Conservation (phyloP, 2,329 filamentous ascomycete species). For the Diaporthe vexans region DNA sequence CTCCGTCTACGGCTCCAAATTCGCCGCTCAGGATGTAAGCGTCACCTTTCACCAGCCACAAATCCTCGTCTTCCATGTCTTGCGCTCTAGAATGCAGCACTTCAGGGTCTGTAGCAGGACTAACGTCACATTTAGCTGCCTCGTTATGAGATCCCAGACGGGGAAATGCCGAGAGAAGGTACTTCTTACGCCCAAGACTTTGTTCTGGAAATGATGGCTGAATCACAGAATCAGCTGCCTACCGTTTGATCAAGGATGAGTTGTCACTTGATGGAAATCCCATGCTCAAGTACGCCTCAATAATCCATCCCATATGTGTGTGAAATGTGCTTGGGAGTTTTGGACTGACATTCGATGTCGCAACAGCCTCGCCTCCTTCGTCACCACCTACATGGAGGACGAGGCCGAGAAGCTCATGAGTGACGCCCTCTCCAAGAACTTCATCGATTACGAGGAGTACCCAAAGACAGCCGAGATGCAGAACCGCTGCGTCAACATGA, state of each 20-base stretch:
- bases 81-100: no score
- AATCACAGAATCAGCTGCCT: conserved; percentile 72
- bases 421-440: conserved; percentile 94
- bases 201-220: background rate
- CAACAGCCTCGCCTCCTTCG: conserved; percentile 86
- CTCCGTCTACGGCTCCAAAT: conserved; percentile 89
- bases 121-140: conserved; percentile 65
- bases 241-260: conserved; percentile 97
- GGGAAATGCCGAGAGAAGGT: conserved; percentile 85
- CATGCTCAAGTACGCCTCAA: conserved; percentile 77
- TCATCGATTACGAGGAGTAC: conserved; percentile 91
- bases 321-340: background rate
- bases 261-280: conserved; percentile 92
- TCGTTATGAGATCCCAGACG: conserved; percentile 86
- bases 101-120: no score
- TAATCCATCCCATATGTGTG: background rate
- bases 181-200: background rate
- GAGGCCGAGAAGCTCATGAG: conserved; percentile 97
- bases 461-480: conserved; percentile 77
- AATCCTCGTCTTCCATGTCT: no score
- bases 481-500: conserved; percentile 87
- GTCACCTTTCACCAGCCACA: no score
- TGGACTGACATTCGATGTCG: conserved; percentile 33
- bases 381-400: conserved; percentile 98
- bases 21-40: conserved; percentile 76